Base-by-base conservation (phyloP, 768 basidiomycete species). In the Russula foetens region DNA sequence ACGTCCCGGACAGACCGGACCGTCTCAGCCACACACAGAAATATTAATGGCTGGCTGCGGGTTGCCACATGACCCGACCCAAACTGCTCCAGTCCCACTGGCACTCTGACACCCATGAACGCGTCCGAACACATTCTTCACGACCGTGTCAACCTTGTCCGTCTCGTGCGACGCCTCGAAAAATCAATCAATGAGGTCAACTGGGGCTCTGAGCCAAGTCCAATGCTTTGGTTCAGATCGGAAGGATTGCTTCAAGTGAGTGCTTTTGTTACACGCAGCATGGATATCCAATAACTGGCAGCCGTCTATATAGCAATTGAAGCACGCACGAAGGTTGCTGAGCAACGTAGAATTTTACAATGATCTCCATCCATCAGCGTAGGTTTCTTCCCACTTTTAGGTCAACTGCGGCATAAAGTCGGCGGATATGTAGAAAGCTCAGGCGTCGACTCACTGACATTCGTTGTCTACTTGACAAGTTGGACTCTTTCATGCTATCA, bases 131-230 rank as follows among this genome's bases (percentile, higher is more conserved):
- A 35, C 9, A 35, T 5, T 65, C 52, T 66, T 4, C 88, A 87
- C 59, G 85, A 90, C 73, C 79, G 81, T 64, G 81, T 90, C 14
- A 90, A 90, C 71, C 75, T 90, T 9, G 72, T 73, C 11, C 78
- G 85, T 51, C 77, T 90, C 7, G 71, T 90, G 5, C 76, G 78
- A 46, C 71, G 83, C 57, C 77, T 91, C 0, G 85, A 90, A 59
- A 81, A 79, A 66, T 75, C 79, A 11, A 71, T 81, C 0, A 72
- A 71, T 23, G 69, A 71, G 14, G 70, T 68, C 63, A 58, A 75
- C 54, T 73, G 76, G 76, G 45, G 70, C 67, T 23, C 71, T 72
- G 56, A 78, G 74, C 76, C 68, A 64, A 11, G 67, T 70, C 54
- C 67, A 68, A n/a, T 60, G 53, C 71, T 74, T 0, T 85, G 83